Percentiles rank a stretch among this genome's conserved stretches.
Evolutionary conservation across 768 basidiomycete species (phyloP).

Genomic region (Collybiopsis confluens): DNA sequence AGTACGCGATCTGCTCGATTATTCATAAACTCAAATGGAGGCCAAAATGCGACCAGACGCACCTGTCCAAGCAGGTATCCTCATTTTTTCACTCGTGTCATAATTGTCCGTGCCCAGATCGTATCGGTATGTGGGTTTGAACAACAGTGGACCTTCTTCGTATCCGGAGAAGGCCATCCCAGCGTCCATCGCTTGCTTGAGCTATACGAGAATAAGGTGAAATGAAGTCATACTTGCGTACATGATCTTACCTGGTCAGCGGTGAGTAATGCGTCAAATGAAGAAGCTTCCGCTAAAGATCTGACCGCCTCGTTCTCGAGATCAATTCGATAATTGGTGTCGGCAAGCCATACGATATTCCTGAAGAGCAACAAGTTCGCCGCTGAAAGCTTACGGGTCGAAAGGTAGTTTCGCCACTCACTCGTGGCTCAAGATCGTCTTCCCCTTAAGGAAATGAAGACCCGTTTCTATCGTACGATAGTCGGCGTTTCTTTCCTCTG

Average conservation of each 20-base stretch:
- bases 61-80: slow-evolving; percentile 98
- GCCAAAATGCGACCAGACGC: slow-evolving; percentile 12
- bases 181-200: slow-evolving; percentile 66
- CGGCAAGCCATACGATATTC: slow-evolving; percentile 90
- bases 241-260: slow-evolving; percentile 73
- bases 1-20: slow-evolving; percentile 76
- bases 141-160: slow-evolving; percentile 85
- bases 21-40: neutral
- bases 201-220: slow-evolving; percentile 34
- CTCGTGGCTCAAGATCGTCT: slow-evolving; percentile 88
- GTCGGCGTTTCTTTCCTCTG: slow-evolving; percentile 89
- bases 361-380: slow-evolving; percentile 34
- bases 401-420: slow-evolving; percentile 33
- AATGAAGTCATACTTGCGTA: neutral
- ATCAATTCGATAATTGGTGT: slow-evolving; percentile 93
- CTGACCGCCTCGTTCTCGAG: slow-evolving; percentile 81
- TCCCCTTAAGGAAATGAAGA: slow-evolving; percentile 85
- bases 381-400: neutral
- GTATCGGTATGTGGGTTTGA: slow-evolving; percentile 94
- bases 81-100: slow-evolving; percentile 93
- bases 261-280: slow-evolving; percentile 69
- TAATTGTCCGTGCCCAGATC: slow-evolving; percentile 79
- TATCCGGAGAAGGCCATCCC: slow-evolving; percentile 79
- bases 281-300: slow-evolving; percentile 54
- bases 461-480: slow-evolving; percentile 83